Conservation (phyloP, 345 rosid species). For the Camelina sativa region DNA sequence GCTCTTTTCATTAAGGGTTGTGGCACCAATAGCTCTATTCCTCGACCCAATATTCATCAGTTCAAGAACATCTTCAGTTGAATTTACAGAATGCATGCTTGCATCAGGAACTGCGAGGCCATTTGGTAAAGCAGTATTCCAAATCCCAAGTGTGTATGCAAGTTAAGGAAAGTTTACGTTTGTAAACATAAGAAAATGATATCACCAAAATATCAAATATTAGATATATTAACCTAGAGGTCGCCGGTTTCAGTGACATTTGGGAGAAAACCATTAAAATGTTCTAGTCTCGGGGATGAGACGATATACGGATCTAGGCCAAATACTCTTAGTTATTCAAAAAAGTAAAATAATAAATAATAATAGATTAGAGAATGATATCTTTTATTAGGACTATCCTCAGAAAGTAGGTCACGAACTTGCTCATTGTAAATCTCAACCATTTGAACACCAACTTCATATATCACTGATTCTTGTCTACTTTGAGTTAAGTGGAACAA, state of each 20-base stretch:
- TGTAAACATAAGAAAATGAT: neutral
- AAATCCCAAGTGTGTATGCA: conserved; percentile 95
- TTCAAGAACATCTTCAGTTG: conserved; percentile 76
- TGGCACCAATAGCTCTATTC: conserved; percentile 85
- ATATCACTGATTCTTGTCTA: conserved; percentile 60
- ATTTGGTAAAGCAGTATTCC: conserved; percentile 83
- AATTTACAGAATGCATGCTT: conserved; percentile 71
- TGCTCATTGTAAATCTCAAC: conserved; percentile 93
- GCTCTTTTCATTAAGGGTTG: conserved; percentile 85
- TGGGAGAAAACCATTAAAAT: too few species aligned
- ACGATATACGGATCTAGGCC: too few species aligned
- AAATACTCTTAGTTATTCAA: too few species aligned
- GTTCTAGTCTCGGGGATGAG: too few species aligned
- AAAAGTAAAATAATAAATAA: neutral
- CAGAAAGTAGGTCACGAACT: conserved; percentile 82
- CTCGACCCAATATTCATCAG: conserved; percentile 73
- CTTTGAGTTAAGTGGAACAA: conserved; percentile 79
- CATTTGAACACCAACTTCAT: conserved; percentile 94
- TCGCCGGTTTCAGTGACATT: too few species aligned
- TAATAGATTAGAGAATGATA: conserved; percentile 61
- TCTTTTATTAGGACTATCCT: conserved; percentile 63
- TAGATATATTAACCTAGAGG: neutral
- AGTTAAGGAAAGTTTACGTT: conserved; percentile 53
- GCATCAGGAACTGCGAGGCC: conserved; percentile 97
- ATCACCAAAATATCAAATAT: neutral